These are phyloP conservation scores for Rachicladosporium sp. DNA, from an alignment of 2,329 filamentous ascomycete species.

Conservation along the genomic window DNA sequence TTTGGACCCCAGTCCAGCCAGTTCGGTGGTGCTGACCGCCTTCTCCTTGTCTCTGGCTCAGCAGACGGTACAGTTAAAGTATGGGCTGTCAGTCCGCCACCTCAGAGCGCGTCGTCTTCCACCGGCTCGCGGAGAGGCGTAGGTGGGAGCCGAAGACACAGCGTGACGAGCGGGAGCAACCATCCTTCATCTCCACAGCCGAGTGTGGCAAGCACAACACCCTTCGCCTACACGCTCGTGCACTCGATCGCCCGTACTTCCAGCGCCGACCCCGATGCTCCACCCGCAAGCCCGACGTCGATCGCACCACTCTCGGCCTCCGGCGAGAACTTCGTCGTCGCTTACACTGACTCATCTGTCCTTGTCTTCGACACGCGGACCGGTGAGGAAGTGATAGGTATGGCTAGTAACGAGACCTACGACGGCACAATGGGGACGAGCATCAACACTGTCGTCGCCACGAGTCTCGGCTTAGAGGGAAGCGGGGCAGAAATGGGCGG, in stretches of 20 bases:
- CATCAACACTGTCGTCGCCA: constrained; percentile 84
- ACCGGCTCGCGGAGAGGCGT: constrained; percentile 55
- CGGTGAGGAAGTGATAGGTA: constrained; percentile 79
- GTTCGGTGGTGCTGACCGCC: constrained; percentile 71
- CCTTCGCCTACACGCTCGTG: constrained; percentile 77
- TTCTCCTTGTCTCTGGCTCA: constrained; percentile 80
- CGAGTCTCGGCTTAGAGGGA: constrained; percentile 59
- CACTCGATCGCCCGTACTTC: constrained; percentile 69
- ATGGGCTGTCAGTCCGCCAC: constrained; percentile 87
- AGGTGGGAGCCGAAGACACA: constrained; percentile 73
- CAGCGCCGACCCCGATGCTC: constrained; percentile 29
- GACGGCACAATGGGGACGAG: constrained; percentile 71
- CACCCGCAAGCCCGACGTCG: constrained; percentile 58
- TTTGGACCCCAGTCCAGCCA: constrained; percentile 56
- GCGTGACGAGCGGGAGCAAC: constrained; percentile 85
- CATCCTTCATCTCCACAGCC: constrained; percentile 86
- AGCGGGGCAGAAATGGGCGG: constrained; percentile 41
- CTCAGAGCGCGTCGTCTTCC: constrained; percentile 71
- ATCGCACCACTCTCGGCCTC: constrained; percentile 77
- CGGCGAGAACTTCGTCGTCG: constrained; percentile 84
- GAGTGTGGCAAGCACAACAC: constrained; percentile 69
- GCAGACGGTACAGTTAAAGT: constrained; percentile 86
- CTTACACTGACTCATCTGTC: constrained; percentile 80
- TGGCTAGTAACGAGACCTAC: constrained; percentile 91
- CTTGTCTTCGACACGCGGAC: constrained; percentile 86